Percentiles rank a stretch among this genome's conserved stretches.
Evolutionary conservation across 2,329 filamentous ascomycete species (phyloP).

Genomic region (Monosporascus sp.): DNA sequence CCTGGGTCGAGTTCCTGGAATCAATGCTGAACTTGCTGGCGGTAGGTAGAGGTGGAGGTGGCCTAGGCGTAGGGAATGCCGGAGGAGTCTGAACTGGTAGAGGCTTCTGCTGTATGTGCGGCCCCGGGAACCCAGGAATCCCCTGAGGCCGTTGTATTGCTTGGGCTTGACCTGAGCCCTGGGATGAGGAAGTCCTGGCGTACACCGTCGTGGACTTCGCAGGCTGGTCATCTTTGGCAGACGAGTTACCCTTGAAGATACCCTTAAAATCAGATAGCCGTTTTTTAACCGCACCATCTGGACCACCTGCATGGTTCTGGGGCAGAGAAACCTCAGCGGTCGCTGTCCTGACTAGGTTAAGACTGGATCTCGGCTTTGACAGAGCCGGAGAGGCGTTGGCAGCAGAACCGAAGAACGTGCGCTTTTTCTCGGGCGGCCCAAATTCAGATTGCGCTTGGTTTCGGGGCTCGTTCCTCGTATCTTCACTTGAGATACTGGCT

Average conservation of each 20-base stretch:
- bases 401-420: conserved; percentile 32
- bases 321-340: conserved; percentile 10
- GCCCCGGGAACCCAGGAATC: not conserved
- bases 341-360: conserved; percentile 15
- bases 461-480: conserved; percentile 25
- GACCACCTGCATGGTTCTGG: conserved; percentile 9
- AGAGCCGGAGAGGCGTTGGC: conserved; percentile 26
- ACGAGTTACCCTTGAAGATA: conserved; percentile 26
- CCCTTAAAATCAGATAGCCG: conserved; percentile 26
- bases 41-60: not conserved
- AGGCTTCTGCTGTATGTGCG: conserved; percentile 3
- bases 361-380: conserved; percentile 15
- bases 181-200: conserved; percentile 13
- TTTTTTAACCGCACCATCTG: conserved; percentile 18
- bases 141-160: conserved; percentile 6
- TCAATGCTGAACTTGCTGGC: not conserved
- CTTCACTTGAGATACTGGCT: conserved; percentile 35
- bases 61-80: not conserved
- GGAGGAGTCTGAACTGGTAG: not conserved
- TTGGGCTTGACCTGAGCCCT: conserved; percentile 11
- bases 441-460: conserved; percentile 7
- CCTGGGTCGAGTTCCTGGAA: conserved; percentile 11
- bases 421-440: conserved; percentile 31
- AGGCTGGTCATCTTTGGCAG: conserved; percentile 22
- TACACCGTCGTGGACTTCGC: conserved; percentile 11